phyloP scores from a whole-genome alignment of 352 stramenopile species.

The Phytophthora fragariae region DNA sequence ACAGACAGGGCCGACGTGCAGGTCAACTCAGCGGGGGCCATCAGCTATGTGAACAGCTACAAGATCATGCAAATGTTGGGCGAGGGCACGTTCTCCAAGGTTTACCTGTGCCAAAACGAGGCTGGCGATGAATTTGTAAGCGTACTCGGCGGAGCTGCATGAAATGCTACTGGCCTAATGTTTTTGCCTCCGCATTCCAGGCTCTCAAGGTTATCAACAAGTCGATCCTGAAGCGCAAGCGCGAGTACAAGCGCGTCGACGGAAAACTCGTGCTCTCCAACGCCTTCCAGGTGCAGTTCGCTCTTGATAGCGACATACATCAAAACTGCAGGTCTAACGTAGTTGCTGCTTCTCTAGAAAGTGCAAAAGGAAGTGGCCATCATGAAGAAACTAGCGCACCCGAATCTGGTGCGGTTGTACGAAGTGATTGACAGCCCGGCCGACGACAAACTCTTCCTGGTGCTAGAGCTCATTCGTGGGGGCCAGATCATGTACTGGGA shows the following conservation, averaged over 20 bases:
- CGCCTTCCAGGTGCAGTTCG: slow-evolving; percentile 52
- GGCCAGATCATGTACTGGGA: slow-evolving; percentile 91
- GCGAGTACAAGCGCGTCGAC: slow-evolving; percentile 82
- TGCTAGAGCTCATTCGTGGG: slow-evolving; percentile 83
- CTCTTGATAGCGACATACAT: not conserved
- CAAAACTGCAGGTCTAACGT: not conserved
- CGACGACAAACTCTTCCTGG: slow-evolving; percentile 83
- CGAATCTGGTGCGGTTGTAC: slow-evolving; percentile 73
- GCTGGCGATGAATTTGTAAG: slow-evolving; percentile 60
- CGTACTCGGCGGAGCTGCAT: slow-evolving; percentile 6
- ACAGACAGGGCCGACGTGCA: slow-evolving; percentile 69
- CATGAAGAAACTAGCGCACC: slow-evolving; percentile 84
- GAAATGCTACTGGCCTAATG: not conserved
- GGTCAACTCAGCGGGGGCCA: slow-evolving; percentile 61
- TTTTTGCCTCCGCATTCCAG: slow-evolving; percentile 25
- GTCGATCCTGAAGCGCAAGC: slow-evolving; percentile 85
- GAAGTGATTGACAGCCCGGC: slow-evolving; percentile 85
- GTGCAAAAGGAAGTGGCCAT: slow-evolving; percentile 84
- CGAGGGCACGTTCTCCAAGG: slow-evolving; percentile 82
- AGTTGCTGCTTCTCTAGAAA: slow-evolving; percentile 46
- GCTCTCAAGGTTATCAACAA: slow-evolving; percentile 89
- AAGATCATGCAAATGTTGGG: slow-evolving; percentile 67
- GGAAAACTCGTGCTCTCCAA: slow-evolving; percentile 84
- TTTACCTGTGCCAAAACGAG: slow-evolving; percentile 70
- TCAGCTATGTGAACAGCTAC: slow-evolving; percentile 83